These are phyloP conservation scores for Parietichytrium sp. DNA, from an alignment of 108 stramenopile species.

Conservation along the genomic window DNA sequence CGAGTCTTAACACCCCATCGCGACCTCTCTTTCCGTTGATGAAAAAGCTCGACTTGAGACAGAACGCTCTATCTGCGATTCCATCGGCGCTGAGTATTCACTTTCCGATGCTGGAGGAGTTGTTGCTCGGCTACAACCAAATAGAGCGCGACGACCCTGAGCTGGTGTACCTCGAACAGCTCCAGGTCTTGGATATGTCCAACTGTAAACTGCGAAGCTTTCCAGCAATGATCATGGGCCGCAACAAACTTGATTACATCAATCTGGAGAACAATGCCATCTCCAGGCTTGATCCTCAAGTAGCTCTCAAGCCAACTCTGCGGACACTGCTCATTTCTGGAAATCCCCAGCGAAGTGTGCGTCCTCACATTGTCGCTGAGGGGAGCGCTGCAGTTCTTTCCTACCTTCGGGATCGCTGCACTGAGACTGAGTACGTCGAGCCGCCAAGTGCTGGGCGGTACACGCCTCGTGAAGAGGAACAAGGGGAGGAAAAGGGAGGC, in stretches of 20 bases:
- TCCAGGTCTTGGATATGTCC: not conserved
- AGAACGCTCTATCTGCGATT: not conserved
- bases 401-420: not conserved
- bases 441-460: too few species aligned
- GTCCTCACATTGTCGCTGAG: constrained; percentile 13
- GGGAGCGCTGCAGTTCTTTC: not conserved
- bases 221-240: not conserved
- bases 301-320: not conserved
- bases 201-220: not conserved
- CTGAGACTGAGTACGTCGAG: not conserved
- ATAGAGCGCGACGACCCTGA: not conserved
- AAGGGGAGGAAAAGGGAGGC: too few species aligned
- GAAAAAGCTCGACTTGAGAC: not conserved
- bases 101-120: not conserved
- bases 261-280: not conserved
- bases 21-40: too few species aligned
- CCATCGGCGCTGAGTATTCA: not conserved
- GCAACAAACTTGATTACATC: not conserved
- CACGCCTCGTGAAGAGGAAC: too few species aligned
- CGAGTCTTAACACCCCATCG: too few species aligned
- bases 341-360: not conserved
- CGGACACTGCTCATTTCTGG: not conserved
- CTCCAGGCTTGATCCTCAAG: not conserved
- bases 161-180: not conserved
- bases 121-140: constrained; percentile 13